Base-by-base conservation (phyloP, 257 asterid species). In the Haberlea rhodopensis region DNA sequence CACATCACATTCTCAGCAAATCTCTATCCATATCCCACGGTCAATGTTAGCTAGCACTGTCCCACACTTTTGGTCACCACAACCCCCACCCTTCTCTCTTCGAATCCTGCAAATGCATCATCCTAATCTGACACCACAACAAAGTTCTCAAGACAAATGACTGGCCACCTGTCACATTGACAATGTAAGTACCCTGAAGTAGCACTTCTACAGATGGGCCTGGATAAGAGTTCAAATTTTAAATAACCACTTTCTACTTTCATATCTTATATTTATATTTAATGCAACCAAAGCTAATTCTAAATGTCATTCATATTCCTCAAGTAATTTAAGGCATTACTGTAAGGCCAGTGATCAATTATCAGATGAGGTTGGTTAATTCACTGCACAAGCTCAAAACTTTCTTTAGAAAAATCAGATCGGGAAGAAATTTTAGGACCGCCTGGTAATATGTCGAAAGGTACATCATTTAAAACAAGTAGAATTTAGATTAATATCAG, bases 131-230 rank as follows among this genome's bases (percentile, higher is more conserved):
- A 54, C 7, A 19, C 19, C 60, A 23, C 20, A 1, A 40, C 49
- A 40, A 15, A 25, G 31, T 16, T 55, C 60, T 55, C 34, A 55
- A 55, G 37, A 23, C 3, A 55, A 55, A 23, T 55, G 34, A 55
- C 4, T 55, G 60, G 32, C 20, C 60, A 23, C 60, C 19, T 5
- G 18, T 55, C 24, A 32, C 34, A 55, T 11, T 13, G 15, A 13
- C 49, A 43, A 43, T 43, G 19, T 43, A 43, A 43, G 49, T 43
- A 6, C 18, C 49, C 18, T 6, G 0, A 55, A 6, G 19, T 55
- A 55, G 60, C 7, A 55, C 59, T 55, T 55, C 37, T 1, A 24
- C 26, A 54, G 59, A 7, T 21, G 59, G 18, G 59, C 59, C 59
- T 26, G 26, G 20, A 54, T 54, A 4, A 23, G 32, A 3, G 32